Percentiles rank a stretch among this genome's conserved stretches.
Conservation (phyloP, 2,329 filamentous ascomycete genomes). For the Fusarium sp. region DNA sequence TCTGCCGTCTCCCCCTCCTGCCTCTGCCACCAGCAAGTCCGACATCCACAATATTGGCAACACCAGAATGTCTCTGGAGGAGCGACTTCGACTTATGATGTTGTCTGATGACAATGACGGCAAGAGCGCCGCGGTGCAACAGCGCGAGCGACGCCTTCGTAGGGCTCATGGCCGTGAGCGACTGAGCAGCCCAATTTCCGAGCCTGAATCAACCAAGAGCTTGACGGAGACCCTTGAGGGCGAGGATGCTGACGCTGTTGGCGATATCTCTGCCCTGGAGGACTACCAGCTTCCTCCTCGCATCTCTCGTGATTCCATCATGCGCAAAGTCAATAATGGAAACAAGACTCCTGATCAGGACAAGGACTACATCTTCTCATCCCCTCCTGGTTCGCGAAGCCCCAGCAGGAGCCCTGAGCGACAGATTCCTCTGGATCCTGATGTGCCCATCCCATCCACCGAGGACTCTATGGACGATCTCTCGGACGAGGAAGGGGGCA, state of each 20-base stretch:
- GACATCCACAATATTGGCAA: slow-evolving; percentile 83
- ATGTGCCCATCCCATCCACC: slow-evolving; percentile 88
- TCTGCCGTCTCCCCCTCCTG: slow-evolving; percentile 79
- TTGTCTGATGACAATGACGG: slow-evolving; percentile 73
- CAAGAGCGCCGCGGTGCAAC: slow-evolving; percentile 72
- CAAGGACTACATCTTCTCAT: slow-evolving; percentile 74
- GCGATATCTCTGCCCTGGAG: slow-evolving; percentile 69
- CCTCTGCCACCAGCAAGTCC: slow-evolving; percentile 73
- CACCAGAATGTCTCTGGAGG: slow-evolving; percentile 84
- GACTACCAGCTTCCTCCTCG: slow-evolving; percentile 78
- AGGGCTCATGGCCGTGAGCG: slow-evolving; percentile 67
- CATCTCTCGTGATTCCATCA: slow-evolving; percentile 93
- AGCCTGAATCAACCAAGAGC: slow-evolving; percentile 50
- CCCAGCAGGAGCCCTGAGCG: slow-evolving; percentile 62
- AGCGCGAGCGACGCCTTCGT: slow-evolving; percentile 76
- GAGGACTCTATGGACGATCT: slow-evolving; percentile 72
- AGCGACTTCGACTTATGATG: slow-evolving; percentile 90
- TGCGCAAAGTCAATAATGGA: slow-evolving; percentile 81
- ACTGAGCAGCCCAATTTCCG: slow-evolving; percentile 57
- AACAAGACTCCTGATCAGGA: slow-evolving; percentile 66
- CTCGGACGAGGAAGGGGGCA: slow-evolving; percentile 64
- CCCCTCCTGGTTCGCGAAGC: slow-evolving; percentile 65
- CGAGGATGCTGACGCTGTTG: slow-evolving; percentile 70
- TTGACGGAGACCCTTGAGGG: slow-evolving; percentile 59
- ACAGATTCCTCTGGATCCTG: slow-evolving; percentile 78